A percentile compares a stretch with the other conserved stretches of the same genome.
Evolutionary conservation across 495 filamentous ascomycete genomes (phyloP).

Genomic region (Aspergillus biplanus): DNA sequence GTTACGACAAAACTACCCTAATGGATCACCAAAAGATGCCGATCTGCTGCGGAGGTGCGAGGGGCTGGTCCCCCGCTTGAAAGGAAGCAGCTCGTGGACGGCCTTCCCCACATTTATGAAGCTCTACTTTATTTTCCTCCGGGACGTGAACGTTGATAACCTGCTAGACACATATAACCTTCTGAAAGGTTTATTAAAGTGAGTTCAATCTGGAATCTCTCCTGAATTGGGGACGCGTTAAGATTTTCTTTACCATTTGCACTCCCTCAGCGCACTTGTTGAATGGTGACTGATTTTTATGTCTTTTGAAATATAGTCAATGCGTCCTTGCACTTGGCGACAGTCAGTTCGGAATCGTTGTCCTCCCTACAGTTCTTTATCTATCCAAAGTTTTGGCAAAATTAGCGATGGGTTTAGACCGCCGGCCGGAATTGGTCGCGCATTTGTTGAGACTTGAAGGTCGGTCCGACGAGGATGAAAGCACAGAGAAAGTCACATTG

Average conservation of each 20-base stretch:
- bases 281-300: constrained; percentile 12
- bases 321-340: constrained; percentile 81
- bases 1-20: constrained; percentile 59
- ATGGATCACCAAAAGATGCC: constrained; percentile 48
- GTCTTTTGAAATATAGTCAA: constrained; percentile 46
- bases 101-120: constrained; percentile 77
- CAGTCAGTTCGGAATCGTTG: constrained; percentile 72
- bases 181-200: constrained; percentile 74
- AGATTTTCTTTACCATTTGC: not conserved
- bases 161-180: constrained; percentile 73
- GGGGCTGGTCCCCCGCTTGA: constrained; percentile 59
- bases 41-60: constrained; percentile 63
- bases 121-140: constrained; percentile 76
- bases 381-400: constrained; percentile 76
- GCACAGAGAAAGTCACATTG: constrained; percentile 67
- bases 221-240: not conserved
- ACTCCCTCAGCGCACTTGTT: not conserved
- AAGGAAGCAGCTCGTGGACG: constrained; percentile 68
- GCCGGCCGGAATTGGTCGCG: constrained; percentile 68
- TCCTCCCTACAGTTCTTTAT: constrained; percentile 76
- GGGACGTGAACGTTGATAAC: constrained; percentile 76
- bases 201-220: constrained; percentile 30
- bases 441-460: constrained; percentile 56
- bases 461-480: constrained; percentile 55
- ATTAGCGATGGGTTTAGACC: constrained; percentile 79